Base-by-base conservation (phyloP, 179 eudicot species). In the Drosera spatulata region DNA sequence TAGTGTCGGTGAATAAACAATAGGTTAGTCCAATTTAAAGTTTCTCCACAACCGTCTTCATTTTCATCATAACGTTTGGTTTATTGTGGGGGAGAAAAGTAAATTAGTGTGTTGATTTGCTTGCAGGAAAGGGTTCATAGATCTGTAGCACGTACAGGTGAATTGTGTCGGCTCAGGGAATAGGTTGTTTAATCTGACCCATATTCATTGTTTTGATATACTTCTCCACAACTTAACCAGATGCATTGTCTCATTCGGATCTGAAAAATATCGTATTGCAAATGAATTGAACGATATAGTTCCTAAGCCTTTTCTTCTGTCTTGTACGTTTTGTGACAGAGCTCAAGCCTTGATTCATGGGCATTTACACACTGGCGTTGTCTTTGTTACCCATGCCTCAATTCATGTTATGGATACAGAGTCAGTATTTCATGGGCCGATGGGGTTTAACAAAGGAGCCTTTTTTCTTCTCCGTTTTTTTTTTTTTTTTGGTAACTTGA, bases 341-440 rank as follows among this genome's bases (percentile, higher is more conserved):
- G 80, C 96, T 45, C 98, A 91, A 78, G 95, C 98, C 46, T 77
- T 91, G 61, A 75, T 91, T 70, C 96, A 91, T 61, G 96, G 95
- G 47, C 95, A 91, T 82, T 89, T 88, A 56, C 98, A 88, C 71
- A 91, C 98, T 60, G 81, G 98, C 71, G 88, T 96, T 49, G 71
- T 91, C 68, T 88, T 91, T 96, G 95, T 85, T 58, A 83, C 95
- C 7, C 75, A 61, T 39, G 84, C 80, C 53, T 91, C 96, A 65
- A 88, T 96, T 63, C 96, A 91, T 68, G 91, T 88, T 51, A 91
- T 91, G 69, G 98, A 91, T 79, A 88, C 98, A 40, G 98, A 91
- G 71, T 91, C 88, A 71, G 78, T 85, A 60, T 88, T 88, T 68
- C 88, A 91, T 65, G 97, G 88, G 65, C 96, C 97, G 49, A 88